Percentiles rank a stretch among this genome's conserved stretches.
phyloP scores from a whole-genome alignment of 331 rosid genomes.

The Erythrophleum ivorense region DNA sequence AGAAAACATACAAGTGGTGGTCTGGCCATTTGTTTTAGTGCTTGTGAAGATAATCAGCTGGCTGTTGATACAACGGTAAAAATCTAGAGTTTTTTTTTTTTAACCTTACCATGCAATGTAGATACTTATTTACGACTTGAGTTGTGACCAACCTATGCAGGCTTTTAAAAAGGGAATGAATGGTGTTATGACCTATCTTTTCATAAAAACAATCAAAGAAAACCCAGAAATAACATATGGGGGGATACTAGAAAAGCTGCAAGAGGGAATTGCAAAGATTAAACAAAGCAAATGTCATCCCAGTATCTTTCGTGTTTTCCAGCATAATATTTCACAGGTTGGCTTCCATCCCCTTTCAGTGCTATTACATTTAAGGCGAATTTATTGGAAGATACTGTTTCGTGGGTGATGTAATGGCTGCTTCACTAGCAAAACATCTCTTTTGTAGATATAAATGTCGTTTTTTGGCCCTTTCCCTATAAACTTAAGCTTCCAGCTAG shows the following conservation, averaged over 20 bases:
- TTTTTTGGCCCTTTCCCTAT: background rate
- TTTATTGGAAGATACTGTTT: background rate
- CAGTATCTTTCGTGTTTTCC: slow-evolving; percentile 36
- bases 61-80: slow-evolving; percentile 81
- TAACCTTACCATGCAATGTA: background rate
- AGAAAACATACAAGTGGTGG: slow-evolving; percentile 73
- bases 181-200: slow-evolving; percentile 73
- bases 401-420: background rate
- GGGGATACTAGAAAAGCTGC: slow-evolving; percentile 44
- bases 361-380: background rate
- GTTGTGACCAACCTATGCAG: slow-evolving; percentile 45
- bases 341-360: slow-evolving; percentile 9
- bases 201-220: slow-evolving; percentile 42
- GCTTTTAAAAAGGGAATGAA: slow-evolving; percentile 60
- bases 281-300: slow-evolving; percentile 36
- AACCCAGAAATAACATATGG: slow-evolving; percentile 54
- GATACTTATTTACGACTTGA: slow-evolving; percentile 2
- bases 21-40: slow-evolving; percentile 71
- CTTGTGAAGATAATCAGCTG: slow-evolving; percentile 70
- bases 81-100: background rate
- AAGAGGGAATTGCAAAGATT: slow-evolving; percentile 33
- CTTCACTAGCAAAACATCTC: background rate
- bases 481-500: background rate
- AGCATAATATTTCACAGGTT: slow-evolving; percentile 47
- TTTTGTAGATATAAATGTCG: background rate